phyloP scores from a whole-genome alignment of 192 early-diverging fungal species.

The Linnemannia schmuckeri region DNA sequence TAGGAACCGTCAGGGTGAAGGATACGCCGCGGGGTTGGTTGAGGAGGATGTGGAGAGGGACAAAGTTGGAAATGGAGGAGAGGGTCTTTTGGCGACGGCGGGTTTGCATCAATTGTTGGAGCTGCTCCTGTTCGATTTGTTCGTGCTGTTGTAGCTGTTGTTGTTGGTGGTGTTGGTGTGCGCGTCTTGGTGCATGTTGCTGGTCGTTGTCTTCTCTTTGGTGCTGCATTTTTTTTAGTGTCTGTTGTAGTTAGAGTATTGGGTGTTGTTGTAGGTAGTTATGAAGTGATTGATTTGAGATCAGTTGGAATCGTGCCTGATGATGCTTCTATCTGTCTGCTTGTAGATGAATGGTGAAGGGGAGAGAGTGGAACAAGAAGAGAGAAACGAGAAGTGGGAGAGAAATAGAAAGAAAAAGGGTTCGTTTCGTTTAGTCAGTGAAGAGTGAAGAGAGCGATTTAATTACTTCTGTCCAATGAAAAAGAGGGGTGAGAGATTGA shows the following conservation, averaged over 20 bases:
- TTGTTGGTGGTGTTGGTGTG: neutral
- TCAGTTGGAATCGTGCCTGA: no score
- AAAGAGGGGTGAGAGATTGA: no score
- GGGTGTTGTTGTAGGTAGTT: neutral
- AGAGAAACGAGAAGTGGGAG: no score
- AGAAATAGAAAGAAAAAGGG: no score
- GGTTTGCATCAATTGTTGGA: constrained; percentile 20
- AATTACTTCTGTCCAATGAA: no score
- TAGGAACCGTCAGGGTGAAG: constrained; percentile 69
- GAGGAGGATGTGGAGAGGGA: constrained; percentile 63
- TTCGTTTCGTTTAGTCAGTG: no score
- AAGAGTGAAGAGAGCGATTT: no score
- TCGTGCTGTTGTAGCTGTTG: neutral
- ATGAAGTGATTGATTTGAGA: no score
- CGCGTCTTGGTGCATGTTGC: neutral
- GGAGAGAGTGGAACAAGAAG: no score
- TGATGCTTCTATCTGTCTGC: no score
- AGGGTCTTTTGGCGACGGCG: constrained; percentile 50
- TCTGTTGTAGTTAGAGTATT: neutral
- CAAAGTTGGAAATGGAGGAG: constrained; percentile 58
- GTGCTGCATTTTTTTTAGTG: constrained; percentile 14
- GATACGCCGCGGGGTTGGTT: constrained; percentile 36
- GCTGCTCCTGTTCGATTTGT: neutral
- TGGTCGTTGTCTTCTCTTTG: constrained; percentile 3
- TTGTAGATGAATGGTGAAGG: neutral